Conservation (phyloP, 208 protist species). For the Trichomonas tenax region DNA sequence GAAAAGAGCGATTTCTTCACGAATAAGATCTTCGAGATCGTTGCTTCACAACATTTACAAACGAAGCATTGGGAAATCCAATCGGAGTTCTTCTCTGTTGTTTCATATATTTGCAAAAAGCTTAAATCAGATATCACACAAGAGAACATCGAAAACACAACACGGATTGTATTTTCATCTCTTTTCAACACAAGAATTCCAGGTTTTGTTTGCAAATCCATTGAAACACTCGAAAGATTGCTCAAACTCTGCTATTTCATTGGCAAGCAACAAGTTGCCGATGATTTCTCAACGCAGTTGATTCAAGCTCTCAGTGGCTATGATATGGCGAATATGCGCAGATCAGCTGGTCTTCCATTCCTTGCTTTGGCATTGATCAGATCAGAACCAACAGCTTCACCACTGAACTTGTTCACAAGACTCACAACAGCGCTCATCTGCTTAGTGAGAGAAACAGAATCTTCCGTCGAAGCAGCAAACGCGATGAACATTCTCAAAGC, state of each 20-base stretch:
- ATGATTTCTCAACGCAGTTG: background rate
- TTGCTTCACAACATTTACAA: background rate
- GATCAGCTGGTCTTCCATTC: background rate
- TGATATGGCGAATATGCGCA: background rate
- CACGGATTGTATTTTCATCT: background rate
- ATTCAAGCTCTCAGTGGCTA: background rate
- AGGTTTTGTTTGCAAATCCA: background rate
- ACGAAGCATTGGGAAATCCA: background rate
- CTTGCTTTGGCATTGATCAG: background rate
- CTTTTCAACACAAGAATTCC: background rate
- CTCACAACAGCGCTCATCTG: background rate
- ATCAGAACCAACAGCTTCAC: background rate
- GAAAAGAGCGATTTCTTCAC: background rate
- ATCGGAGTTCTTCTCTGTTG: background rate
- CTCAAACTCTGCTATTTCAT: background rate
- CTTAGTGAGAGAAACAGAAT: background rate
- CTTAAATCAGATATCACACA: background rate
- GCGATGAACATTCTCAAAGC: background rate
- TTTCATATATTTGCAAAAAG: background rate
- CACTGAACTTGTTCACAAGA: background rate
- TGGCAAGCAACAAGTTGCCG: background rate
- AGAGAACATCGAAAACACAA: background rate
- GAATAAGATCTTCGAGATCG: background rate
- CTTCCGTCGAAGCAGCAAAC: background rate
- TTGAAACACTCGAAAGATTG: background rate